phyloP scores from a whole-genome alignment of 164 flowering plant species.

The Nelumbo lutea region DNA sequence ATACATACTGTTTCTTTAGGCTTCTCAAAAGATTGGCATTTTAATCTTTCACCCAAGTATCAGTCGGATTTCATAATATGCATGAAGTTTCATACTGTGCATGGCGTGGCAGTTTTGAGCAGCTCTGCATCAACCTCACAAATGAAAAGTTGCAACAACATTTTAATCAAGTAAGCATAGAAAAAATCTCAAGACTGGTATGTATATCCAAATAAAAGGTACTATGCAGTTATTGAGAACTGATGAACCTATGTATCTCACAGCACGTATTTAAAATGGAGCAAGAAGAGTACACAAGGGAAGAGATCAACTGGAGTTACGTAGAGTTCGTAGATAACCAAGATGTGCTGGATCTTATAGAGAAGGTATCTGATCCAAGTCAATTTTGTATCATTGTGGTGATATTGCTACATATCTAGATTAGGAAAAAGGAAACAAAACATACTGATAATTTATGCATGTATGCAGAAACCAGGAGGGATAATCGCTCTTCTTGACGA shows the following conservation, averaged over 20 bases:
- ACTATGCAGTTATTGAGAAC: neutral
- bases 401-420: neutral
- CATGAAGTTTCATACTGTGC: constrained; percentile 12
- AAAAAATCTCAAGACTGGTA: neutral
- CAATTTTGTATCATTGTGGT: neutral
- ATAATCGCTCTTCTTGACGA: constrained; percentile 86
- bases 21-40: constrained; percentile 1
- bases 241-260: constrained; percentile 2
- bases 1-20: neutral
- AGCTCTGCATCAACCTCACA: constrained; percentile 82
- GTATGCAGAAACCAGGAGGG: constrained; percentile 82
- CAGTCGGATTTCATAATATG: constrained; percentile 14
- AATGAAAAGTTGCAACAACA: constrained; percentile 93
- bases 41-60: neutral
- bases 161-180: constrained; percentile 64
- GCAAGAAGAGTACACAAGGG: constrained; percentile 78
- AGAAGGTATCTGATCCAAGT: constrained; percentile 45
- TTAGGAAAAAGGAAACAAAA: neutral
- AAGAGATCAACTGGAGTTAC: constrained; percentile 89
- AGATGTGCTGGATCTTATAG: constrained; percentile 80
- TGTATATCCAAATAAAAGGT: neutral
- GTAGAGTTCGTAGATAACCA: constrained; percentile 88
- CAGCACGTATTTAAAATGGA: constrained; percentile 94
- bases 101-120: constrained; percentile 65
- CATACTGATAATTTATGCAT: constrained; percentile 3